Evolutionary conservation across 1,284 basidiomycete genomes (phyloP), one percentile per base, ranked within the genome.

Genomic region (Cerrena zonata): DNA sequence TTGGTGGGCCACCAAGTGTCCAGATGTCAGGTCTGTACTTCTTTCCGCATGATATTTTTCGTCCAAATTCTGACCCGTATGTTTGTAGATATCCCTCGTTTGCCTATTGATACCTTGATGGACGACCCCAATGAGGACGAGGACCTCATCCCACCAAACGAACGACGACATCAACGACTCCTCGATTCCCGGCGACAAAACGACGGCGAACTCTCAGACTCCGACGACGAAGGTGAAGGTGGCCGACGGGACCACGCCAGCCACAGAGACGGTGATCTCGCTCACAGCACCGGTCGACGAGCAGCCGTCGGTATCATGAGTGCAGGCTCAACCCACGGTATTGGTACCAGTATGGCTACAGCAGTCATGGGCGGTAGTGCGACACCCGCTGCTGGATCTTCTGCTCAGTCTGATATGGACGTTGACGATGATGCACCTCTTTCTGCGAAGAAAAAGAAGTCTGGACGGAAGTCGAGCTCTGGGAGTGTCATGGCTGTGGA

Each of bases 1-100:
- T 86, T 49, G 87, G 86, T 5, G 89, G 89, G 1, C 92, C 93
- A 12, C 94, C 94, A 1, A 88, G 92, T 64, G 88, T 95, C 4
- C 93, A 94, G 59, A 86, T 93, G 82, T 76, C 82, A 61, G 83
- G 91, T 91, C 61, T 47, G 75, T 66, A n/a, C n/a, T 40, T 21
- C 23, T 50, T 19, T 15, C 34, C 15, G 44, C 37, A 10, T 39
- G 21, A 15, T 21, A 39, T 21, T 39, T 15, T 39, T 5, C 13
- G 13, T 39, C 13, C 5, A 5, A 18, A 4, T 18, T 21, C 13
- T 18, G 13, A 15, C 13, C 37, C n/a, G n/a, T n/a, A n/a, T 34
- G 30, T 54, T 11, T 45, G 37, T 51, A 93, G 91, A 89, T 57
- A 80, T 90, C 49, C 90, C 93, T 3, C 74, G 80, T 47, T 69